Percentiles rank a stretch among this genome's conserved stretches.
phyloP scores from a whole-genome alignment of 225 moss, liverwort and hornwort genomes.

The Takakia lepidozioides region DNA sequence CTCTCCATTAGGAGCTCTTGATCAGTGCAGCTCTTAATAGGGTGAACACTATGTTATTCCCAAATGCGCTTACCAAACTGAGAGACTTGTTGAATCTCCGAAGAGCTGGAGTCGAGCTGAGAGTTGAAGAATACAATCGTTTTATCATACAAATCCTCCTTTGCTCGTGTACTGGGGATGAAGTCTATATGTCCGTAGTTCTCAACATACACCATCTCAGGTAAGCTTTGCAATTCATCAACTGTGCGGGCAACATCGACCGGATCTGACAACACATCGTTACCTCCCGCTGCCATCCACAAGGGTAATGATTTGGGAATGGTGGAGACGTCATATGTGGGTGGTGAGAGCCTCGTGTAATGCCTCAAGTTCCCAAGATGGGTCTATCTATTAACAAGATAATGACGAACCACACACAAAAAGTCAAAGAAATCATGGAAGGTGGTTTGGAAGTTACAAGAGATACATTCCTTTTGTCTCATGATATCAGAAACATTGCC shows the following conservation, averaged over 20 bases:
- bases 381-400: too few species aligned
- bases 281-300: slow-evolving; percentile 87
- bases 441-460: too few species aligned
- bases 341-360: slow-evolving; percentile 54
- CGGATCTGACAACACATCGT: slow-evolving; percentile 77
- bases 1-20: too few species aligned
- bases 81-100: too few species aligned
- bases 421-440: too few species aligned
- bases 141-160: slow-evolving; percentile 70
- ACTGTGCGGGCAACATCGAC: slow-evolving; percentile 60
- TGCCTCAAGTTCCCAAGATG: slow-evolving; percentile 67
- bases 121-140: slow-evolving; percentile 79
- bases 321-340: slow-evolving; percentile 47
- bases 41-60: too few species aligned
- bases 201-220: slow-evolving; percentile 42
- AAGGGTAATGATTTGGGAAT: slow-evolving; percentile 57
- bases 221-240: slow-evolving; percentile 36
- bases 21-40: too few species aligned
- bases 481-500: too few species aligned
- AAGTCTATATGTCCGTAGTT: slow-evolving; percentile 88
- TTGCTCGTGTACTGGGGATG: slow-evolving; percentile 54
- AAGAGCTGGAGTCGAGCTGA: too few species aligned
- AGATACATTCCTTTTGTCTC: too few species aligned
- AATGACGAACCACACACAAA: too few species aligned
- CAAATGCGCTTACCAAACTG: too few species aligned